Evolutionary conservation across 176 grass and related monocot genomes (phyloP), one percentile per base, ranked within the genome.

Genomic region (Poa annua): DNA sequence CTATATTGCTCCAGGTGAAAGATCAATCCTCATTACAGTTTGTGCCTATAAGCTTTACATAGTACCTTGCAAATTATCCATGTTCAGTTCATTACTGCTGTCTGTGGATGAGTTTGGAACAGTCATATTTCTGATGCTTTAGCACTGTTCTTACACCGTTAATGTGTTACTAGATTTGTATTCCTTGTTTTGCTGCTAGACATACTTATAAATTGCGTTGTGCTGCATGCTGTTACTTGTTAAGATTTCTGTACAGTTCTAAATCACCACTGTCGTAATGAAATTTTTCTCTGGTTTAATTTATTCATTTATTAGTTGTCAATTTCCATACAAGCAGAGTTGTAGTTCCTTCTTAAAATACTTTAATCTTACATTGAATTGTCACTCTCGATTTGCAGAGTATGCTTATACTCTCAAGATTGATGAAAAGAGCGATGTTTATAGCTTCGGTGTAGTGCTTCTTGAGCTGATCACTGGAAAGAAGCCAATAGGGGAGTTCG

Each of bases 351-450:
- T 25, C 25, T 20, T 12, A 16, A 60, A 51, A 35, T 50, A 65
- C 33, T 39, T 10, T 77, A 48, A 78, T 29, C 22, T 41, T 67
- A 25, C 29, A 42, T 25, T 41, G n/a, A 29, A 33, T 82, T 42
- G 11, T 66, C 17, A 62, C 42, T 80, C 7, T 53, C n/a, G 4
- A 79, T 83, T 33, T 67, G 52, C 88, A 97, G 96, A 98, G 81
- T 98, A 98, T 84, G 96, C 92, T 8, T 98, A 98, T 78, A 98
- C 96, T 2, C 92, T 98, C 9, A 98, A 98, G 83, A 91, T 98
- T 4, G 96, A 98, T 7, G 96, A 98, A 71, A 98, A 98, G 88
- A 95, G 92, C 5, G 96, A 98, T 45, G 96, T 98, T 7, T 98
- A 98, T 62, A 98, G 96, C 76, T 98, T 98, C 19, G 96, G 96